A percentile compares a stretch with the other conserved stretches of the same genome.
Evolutionary conservation across 2,329 filamentous ascomycete species (phyloP).

Genomic region (Penicillium sp.): DNA sequence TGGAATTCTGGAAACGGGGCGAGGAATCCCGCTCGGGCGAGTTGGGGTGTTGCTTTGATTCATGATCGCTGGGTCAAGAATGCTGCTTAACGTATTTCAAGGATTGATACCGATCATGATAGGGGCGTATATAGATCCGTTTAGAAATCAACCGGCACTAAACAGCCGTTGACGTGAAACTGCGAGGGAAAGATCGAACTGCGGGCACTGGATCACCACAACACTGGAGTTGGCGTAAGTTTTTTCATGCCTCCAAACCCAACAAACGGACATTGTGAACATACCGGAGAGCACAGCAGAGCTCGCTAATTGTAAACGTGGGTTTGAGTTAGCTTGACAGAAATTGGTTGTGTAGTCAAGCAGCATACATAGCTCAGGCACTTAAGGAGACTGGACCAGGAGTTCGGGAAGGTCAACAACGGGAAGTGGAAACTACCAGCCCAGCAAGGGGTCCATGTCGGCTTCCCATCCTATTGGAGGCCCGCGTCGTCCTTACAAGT

Average conservation of each 20-base stretch:
- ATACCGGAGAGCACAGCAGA: not conserved
- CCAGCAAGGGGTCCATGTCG: not conserved
- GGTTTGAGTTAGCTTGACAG: not conserved
- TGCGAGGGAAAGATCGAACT: not conserved
- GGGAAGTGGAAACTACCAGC: not conserved
- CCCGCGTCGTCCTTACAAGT: not conserved
- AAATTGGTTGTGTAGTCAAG: not conserved
- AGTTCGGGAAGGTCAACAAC: not conserved
- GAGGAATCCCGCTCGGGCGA: constrained; percentile 43
- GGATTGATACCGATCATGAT: not conserved
- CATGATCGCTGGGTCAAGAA: constrained; percentile 22
- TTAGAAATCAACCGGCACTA: not conserved
- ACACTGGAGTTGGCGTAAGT: not conserved
- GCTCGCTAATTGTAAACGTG: not conserved
- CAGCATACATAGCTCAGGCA: not conserved
- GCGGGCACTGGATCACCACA: not conserved
- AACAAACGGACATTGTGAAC: not conserved
- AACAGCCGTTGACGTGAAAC: not conserved
- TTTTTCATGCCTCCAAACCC: not conserved
- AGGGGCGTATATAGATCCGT: not conserved
- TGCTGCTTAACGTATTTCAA: not conserved
- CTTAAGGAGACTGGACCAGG: not conserved
- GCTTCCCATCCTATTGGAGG: not conserved
- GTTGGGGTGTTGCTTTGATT: constrained; percentile 29
- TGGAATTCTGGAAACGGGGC: constrained; percentile 51